Conservation (phyloP, 2,329 filamentous ascomycete species). For the Metarhizium rileyi region DNA sequence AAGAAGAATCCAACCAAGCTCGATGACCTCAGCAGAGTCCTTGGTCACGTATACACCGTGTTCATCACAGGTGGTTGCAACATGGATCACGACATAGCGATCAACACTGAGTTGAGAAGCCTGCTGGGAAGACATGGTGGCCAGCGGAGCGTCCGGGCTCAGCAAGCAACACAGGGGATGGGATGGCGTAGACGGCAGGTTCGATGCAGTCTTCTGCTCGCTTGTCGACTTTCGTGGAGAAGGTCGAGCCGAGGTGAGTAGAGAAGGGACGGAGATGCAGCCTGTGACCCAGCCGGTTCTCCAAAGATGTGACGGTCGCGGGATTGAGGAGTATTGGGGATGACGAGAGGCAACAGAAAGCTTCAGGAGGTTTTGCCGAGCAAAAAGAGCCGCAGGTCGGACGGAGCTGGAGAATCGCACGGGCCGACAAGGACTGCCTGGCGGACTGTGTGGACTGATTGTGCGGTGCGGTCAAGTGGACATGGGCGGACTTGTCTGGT, state of each 20-base stretch:
- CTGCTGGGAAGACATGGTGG: slow-evolving; percentile 30
- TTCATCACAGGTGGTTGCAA: slow-evolving; percentile 97
- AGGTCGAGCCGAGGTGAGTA: slow-evolving; percentile 11
- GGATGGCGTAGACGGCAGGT: slow-evolving; percentile 7
- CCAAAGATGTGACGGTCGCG: slow-evolving; percentile 12
- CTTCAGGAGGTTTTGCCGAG: slow-evolving; percentile 20
- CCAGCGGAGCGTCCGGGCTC: slow-evolving; percentile 11
- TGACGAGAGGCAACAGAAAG: slow-evolving; percentile 10
- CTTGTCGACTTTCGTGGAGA: slow-evolving; percentile 11
- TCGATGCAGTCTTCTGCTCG: slow-evolving; percentile 9
- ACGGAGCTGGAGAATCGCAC: slow-evolving; percentile 13
- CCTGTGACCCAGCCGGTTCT: slow-evolving; percentile 28
- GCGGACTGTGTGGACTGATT: neutral
- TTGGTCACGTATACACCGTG: slow-evolving; percentile 99
- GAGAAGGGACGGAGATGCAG: slow-evolving; percentile 20
- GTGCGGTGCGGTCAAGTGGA: neutral
- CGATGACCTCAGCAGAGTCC: slow-evolving; percentile 97
- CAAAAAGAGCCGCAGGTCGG: slow-evolving; percentile 14
- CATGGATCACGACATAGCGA: slow-evolving; percentile 95
- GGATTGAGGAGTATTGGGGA: slow-evolving; percentile 14
- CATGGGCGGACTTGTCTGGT: neutral
- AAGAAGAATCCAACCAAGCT: slow-evolving; percentile 94
- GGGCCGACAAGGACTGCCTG: slow-evolving; percentile 5
- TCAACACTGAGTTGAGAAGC: slow-evolving; percentile 64
- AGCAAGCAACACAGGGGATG: slow-evolving; percentile 10